Evolutionary conservation across 2,329 filamentous ascomycete species (phyloP).

Genomic region (Aspergillus terreus): DNA sequence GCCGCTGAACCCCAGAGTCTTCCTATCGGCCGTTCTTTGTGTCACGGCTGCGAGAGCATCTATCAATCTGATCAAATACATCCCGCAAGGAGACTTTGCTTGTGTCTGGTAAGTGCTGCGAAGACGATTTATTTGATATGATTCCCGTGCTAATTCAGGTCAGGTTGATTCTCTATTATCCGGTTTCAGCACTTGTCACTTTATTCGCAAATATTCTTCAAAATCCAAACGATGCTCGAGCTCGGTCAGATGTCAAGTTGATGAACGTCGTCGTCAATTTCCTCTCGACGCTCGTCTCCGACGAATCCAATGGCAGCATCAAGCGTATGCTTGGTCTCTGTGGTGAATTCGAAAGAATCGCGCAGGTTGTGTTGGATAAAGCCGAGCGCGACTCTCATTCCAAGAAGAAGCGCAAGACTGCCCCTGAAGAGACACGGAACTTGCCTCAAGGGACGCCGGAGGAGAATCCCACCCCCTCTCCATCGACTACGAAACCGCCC

Average conservation of each 20-base stretch:
- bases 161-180: conserved; percentile 91
- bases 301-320: conserved; percentile 85
- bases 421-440: conserved; percentile 45
- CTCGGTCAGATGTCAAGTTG: conserved; percentile 80
- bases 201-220: conserved; percentile 95
- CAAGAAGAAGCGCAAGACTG: conserved; percentile 78
- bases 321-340: conserved; percentile 92
- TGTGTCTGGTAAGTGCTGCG: conserved; percentile 76
- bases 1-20: conserved; percentile 88
- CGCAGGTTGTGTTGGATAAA: conserved; percentile 84
- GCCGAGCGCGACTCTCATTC: conserved; percentile 78
- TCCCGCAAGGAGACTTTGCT: conserved; percentile 89
- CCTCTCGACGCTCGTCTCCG: conserved; percentile 79
- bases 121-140: background rate
- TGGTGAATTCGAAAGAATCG: conserved; percentile 94
- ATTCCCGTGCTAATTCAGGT: conserved; percentile 11
- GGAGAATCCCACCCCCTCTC: conserved; percentile 11
- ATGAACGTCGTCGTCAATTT: conserved; percentile 95
- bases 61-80: conserved; percentile 91
- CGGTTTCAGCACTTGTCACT: conserved; percentile 89
- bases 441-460: conserved; percentile 18
- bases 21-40: conserved; percentile 87
- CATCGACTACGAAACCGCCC: conserved; percentile 25
- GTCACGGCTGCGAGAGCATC: conserved; percentile 89
- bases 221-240: conserved; percentile 84